A percentile compares a stretch with the other conserved stretches of the same genome.
Evolutionary conservation across 2,329 filamentous ascomycete genomes (phyloP).

Genomic region (Rugonectria rugulosa): DNA sequence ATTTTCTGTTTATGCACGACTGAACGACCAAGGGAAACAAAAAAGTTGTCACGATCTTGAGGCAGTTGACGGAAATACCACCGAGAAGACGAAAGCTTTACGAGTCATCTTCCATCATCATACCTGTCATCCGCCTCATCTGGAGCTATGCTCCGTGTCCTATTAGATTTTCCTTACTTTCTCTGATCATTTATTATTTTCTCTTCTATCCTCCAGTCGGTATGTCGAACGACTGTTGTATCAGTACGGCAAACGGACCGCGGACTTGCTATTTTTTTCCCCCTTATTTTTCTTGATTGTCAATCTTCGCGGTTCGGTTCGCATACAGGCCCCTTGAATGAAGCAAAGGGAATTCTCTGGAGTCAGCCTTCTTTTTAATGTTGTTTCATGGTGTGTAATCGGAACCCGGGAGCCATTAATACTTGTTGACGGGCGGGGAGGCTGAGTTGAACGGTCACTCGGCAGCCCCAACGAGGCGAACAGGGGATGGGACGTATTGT

Average conservation of each 20-base stretch:
- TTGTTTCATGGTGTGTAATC: conserved; percentile 17
- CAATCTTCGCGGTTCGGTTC: conserved; percentile 21
- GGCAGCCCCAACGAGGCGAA: conserved; percentile 1
- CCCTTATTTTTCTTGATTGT: too few species aligned
- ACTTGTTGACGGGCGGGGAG: conserved; percentile 21
- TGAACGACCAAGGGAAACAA: conserved; percentile 35
- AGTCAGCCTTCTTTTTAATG: conserved; percentile 26
- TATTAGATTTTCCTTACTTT: conserved; percentile 31
- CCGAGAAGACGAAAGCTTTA: conserved; percentile 21
- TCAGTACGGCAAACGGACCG: conserved; percentile 26
- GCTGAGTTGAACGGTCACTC: conserved; percentile 17
- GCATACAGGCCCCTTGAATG: conserved; percentile 20
- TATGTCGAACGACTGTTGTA: conserved; percentile 23
- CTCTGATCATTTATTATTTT: conserved; percentile 15
- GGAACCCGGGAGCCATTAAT: conserved; percentile 35
- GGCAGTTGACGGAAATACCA: conserved; percentile 22
- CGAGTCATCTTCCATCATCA: conserved; percentile 11
- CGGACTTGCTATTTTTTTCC: conserved; percentile 12
- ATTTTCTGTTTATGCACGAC: conserved; percentile 36
- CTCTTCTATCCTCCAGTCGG: conserved; percentile 21
- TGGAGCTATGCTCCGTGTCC: conserved; percentile 26
- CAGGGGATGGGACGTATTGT: conserved; percentile 4
- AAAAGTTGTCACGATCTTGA: conserved; percentile 35
- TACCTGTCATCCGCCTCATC: conserved; percentile 13
- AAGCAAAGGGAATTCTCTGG: conserved; percentile 18